Evolutionary conservation across 2,329 filamentous ascomycete species (phyloP).

Genomic region (Piedraia hortae): DNA sequence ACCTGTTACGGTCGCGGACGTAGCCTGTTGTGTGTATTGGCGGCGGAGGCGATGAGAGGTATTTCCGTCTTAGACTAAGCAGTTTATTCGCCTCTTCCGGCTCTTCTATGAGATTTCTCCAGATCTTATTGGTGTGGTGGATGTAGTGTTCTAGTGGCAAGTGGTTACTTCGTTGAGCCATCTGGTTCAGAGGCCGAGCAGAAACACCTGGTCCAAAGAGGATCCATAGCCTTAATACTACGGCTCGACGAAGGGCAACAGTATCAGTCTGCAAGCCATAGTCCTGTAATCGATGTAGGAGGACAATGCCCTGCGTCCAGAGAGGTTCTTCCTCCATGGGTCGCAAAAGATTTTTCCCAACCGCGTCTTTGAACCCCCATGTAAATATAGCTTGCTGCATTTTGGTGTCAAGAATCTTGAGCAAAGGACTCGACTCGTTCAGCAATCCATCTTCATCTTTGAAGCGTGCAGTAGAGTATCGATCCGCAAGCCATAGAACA

Average conservation of each 20-base stretch:
- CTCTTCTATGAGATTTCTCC: no score
- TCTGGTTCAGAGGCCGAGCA: constrained; percentile 4
- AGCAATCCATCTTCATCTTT: constrained; percentile 1
- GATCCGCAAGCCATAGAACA: constrained; percentile 22
- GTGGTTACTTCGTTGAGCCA: constrained; percentile 4
- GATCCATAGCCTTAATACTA: constrained; percentile 10
- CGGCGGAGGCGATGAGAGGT: no score
- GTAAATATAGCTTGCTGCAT: constrained; percentile 10
- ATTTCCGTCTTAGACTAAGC: no score
- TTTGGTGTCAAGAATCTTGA: constrained; percentile 6
- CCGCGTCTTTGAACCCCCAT: constrained; percentile 11
- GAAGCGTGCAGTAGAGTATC: constrained; percentile 2
- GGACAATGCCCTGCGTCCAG: constrained; percentile 11
- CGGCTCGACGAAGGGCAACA: constrained; percentile 5
- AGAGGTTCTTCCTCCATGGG: neutral
- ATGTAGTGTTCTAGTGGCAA: constrained; percentile 9
- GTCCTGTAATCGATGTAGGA: constrained; percentile 7
- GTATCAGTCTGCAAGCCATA: constrained; percentile 6
- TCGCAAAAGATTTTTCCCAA: constrained; percentile 1
- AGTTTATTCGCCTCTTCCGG: no score
- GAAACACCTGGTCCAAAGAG: constrained; percentile 12
- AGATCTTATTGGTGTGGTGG: constrained; percentile 8
- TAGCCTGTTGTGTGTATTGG: no score
- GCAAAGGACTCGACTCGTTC: constrained; percentile 1
- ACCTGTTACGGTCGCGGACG: no score